A percentile compares a stretch with the other conserved stretches of the same genome.
Evolutionary conservation across 2,329 filamentous ascomycete species (phyloP).

Genomic region (Fusarium oligoseptatum): DNA sequence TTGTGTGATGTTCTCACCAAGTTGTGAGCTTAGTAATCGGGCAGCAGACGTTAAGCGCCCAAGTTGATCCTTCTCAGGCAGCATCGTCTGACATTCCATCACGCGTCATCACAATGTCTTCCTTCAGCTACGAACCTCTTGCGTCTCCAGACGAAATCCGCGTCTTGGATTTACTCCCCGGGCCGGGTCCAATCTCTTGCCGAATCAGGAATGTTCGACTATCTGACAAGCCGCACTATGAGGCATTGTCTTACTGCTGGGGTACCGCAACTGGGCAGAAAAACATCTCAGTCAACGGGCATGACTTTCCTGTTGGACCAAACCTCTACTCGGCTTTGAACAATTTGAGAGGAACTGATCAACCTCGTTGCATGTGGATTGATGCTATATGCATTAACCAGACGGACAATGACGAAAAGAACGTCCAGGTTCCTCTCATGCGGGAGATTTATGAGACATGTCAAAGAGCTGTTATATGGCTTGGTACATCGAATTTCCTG

Average conservation of each 20-base stretch:
- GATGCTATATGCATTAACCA: not conserved
- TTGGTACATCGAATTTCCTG: not conserved
- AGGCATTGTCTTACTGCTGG: conserved; percentile 18
- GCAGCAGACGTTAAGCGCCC: not conserved
- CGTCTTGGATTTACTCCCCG: not conserved
- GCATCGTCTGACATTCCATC: not conserved
- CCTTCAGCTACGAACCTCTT: not conserved
- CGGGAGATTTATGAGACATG: conserved; percentile 5
- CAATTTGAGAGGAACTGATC: not conserved
- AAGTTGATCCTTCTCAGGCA: conserved; percentile 1
- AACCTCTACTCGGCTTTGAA: conserved; percentile 2
- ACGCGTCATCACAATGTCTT: not conserved
- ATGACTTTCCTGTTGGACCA: not conserved
- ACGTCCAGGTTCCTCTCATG: conserved; percentile 7
- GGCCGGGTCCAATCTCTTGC: not conserved
- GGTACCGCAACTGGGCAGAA: not conserved
- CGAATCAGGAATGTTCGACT: not conserved
- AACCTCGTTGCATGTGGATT: not conserved
- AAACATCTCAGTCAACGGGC: conserved; percentile 3
- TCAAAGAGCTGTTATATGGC: conserved; percentile 3
- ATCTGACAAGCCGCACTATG: conserved; percentile 4
- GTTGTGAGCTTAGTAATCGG: not conserved
- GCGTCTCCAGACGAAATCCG: not conserved
- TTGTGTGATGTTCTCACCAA: not conserved
- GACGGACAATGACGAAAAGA: conserved; percentile 6